These are phyloP conservation scores for Trapa incisa DNA, from an alignment of 345 rosid genomes.

Conservation along the genomic window DNA sequence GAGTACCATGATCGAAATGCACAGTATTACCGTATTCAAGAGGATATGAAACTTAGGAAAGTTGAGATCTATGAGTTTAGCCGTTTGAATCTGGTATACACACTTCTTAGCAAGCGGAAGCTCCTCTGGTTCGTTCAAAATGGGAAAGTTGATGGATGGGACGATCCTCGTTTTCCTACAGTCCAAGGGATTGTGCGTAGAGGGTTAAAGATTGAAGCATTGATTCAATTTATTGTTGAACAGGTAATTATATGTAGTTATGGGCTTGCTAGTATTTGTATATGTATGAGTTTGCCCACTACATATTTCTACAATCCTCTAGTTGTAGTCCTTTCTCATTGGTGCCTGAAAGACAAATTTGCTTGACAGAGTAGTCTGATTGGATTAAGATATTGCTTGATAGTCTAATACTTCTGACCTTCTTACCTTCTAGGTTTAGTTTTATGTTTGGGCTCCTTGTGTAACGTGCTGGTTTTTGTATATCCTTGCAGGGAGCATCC, in stretches of 20 bases:
- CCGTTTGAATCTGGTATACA: slow-evolving; percentile 73
- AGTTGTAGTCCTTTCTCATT: too few relatives aligned
- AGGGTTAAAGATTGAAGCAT: slow-evolving; percentile 81
- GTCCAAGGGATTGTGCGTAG: slow-evolving; percentile 94
- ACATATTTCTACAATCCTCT: neutral
- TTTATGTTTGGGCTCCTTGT: slow-evolving; percentile 1
- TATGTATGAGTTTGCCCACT: neutral
- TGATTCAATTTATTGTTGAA: slow-evolving; percentile 85
- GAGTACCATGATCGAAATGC: slow-evolving; percentile 89
- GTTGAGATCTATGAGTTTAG: slow-evolving; percentile 80
- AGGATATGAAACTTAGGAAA: slow-evolving; percentile 65
- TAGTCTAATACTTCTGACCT: too few relatives aligned
- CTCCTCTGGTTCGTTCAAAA: slow-evolving; percentile 92
- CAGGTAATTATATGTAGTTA: slow-evolving; percentile 35
- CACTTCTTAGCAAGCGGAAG: slow-evolving; percentile 91
- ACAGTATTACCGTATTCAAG: slow-evolving; percentile 67
- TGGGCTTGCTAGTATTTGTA: neutral
- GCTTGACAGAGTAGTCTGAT: neutral
- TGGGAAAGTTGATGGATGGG: slow-evolving; percentile 91
- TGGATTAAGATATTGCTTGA: too few relatives aligned
- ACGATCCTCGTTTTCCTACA: slow-evolving; percentile 96
- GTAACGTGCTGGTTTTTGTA: neutral
- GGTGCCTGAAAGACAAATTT: neutral
- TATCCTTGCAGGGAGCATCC: slow-evolving; percentile 60
- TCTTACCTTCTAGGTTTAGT: neutral